A percentile compares a stretch with the other conserved stretches of the same genome.
These are phyloP conservation scores for Puccinia novopanici DNA, from an alignment of 1,284 basidiomycete species.

Conservation along the genomic window DNA sequence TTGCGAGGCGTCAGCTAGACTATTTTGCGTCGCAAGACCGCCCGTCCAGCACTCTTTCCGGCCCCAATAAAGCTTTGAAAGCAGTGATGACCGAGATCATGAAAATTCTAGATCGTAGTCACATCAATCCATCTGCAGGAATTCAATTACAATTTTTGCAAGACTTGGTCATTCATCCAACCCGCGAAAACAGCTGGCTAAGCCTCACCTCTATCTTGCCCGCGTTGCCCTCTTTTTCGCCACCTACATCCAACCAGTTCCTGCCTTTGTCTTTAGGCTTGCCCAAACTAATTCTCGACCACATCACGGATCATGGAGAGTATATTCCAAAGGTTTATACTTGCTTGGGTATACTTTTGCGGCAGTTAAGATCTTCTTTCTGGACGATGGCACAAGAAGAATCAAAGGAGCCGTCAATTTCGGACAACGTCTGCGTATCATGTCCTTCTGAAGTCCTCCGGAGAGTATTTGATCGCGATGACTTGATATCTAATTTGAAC, in stretches of 20 bases:
- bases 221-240: constrained; percentile 23
- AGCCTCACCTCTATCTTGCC: constrained; percentile 40
- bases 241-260: neutral
- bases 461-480: constrained; percentile 16
- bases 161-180: constrained; percentile 24
- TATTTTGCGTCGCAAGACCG: constrained; percentile 3
- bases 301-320: constrained; percentile 38
- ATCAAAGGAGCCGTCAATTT: constrained; percentile 6
- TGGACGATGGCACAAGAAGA: constrained; percentile 22
- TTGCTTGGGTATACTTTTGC: constrained; percentile 36
- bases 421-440: neutral
- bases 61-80: constrained; percentile 8
- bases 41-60: neutral
- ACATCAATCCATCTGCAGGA: constrained; percentile 2
- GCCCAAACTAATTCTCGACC: constrained; percentile 31
- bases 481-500: constrained; percentile 16
- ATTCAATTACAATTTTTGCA: constrained; percentile 6
- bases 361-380: constrained; percentile 31
- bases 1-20: constrained; percentile 39
- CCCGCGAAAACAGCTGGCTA: constrained; percentile 40
- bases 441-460: constrained; percentile 23
- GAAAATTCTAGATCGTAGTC: constrained; percentile 28
- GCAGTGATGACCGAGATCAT: constrained; percentile 25
- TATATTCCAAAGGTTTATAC: constrained; percentile 23
- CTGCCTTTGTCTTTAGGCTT: constrained; percentile 14